These are phyloP conservation scores for Hypocreales sp. DNA, from an alignment of 2,329 filamentous ascomycete species.

Conservation along the genomic window DNA sequence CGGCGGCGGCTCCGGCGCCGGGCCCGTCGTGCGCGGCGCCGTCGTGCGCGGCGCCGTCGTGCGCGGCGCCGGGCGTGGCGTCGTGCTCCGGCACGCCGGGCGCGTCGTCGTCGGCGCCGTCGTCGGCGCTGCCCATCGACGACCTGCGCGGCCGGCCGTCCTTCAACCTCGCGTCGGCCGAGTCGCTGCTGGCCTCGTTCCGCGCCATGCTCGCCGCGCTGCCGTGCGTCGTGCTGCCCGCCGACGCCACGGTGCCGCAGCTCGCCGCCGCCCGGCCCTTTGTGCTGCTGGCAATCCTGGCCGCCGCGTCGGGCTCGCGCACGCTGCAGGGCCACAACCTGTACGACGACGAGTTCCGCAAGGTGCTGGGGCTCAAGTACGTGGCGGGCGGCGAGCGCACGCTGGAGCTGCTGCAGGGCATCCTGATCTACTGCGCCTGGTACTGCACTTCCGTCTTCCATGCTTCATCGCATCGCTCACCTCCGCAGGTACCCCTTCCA, in stretches of 20 bases:
- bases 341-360: constrained; percentile 43
- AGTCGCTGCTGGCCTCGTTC: constrained; percentile 27
- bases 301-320: constrained; percentile 29
- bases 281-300: constrained; percentile 36
- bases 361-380: constrained; percentile 38
- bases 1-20: no score
- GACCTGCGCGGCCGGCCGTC: constrained; percentile 30
- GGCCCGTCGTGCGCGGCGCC: no score
- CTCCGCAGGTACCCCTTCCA: constrained; percentile 43
- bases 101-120: constrained; percentile 11
- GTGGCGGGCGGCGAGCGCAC: constrained; percentile 41
- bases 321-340: constrained; percentile 35
- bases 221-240: constrained; percentile 26
- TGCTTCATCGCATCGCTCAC: not conserved
- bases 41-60: no score
- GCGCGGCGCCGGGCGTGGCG: no score
- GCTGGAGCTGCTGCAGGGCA: constrained; percentile 38
- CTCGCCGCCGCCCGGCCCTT: constrained; percentile 33
- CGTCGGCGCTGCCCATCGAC: constrained; percentile 17
- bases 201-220: constrained; percentile 24
- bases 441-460: constrained; percentile 16
- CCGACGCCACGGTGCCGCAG: constrained; percentile 23
- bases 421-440: constrained; percentile 43
- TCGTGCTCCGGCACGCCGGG: no score
- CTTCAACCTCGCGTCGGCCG: constrained; percentile 39